Conservation (phyloP, 2,329 filamentous ascomycete species). For the Nothopassalora personata region DNA sequence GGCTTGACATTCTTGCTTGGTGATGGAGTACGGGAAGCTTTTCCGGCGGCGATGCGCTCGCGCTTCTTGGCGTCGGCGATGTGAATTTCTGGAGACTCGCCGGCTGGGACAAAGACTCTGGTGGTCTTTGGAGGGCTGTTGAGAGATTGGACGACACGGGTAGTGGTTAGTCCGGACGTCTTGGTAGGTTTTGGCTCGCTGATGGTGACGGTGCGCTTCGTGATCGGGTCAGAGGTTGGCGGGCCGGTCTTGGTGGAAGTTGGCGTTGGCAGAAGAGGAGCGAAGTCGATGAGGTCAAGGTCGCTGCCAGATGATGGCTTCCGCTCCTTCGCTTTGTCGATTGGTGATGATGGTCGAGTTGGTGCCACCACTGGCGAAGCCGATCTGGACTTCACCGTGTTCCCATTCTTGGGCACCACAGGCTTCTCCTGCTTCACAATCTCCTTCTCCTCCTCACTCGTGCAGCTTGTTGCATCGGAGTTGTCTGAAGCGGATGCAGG, state of each 20-base stretch:
- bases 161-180: not conserved
- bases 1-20: conserved; percentile 34
- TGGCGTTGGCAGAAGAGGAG: conserved; percentile 13
- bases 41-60: conserved; percentile 2
- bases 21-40: conserved; percentile 31
- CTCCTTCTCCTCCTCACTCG: not conserved
- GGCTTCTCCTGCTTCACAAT: not conserved
- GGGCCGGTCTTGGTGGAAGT: not conserved
- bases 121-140: conserved; percentile 6
- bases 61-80: conserved; percentile 24
- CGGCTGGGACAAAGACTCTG: conserved; percentile 28
- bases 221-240: not conserved
- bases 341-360: conserved; percentile 6
- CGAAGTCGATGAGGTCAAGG: conserved; percentile 28
- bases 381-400: not conserved
- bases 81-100: conserved; percentile 26
- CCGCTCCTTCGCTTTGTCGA: conserved; percentile 7
- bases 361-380: conserved; percentile 1
- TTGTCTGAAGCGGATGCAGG: conserved; percentile 7
- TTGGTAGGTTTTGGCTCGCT: not conserved
- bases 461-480: not conserved
- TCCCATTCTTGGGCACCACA: not conserved
- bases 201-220: conserved; percentile 4
- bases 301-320: conserved; percentile 10
- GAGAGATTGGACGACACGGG: not conserved